Percentiles rank a stretch among this genome's conserved stretches.
These are phyloP conservation scores for slime mould (Dictyostelium discoideum) DNA, from an alignment of 78 protist genomes.

Conservation along the genomic window dicty_2.7 NC_007090.3:83001-83500, in stretches of 20 bases:
- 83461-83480: background rate
- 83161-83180: slow-evolving; percentile 5
- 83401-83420: background rate
- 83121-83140: background rate
- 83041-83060: background rate
- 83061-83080: background rate
- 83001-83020: background rate
- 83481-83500: background rate
- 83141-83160: background rate
- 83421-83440: slow-evolving; percentile 6
- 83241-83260: slow-evolving; percentile 68
- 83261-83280: slow-evolving; percentile 42
- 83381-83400: slow-evolving; percentile 15
- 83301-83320: slow-evolving; percentile 42
- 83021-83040: background rate
- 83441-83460: background rate
- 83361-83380: slow-evolving; percentile 56
- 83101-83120: background rate
- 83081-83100: background rate
- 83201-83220: slow-evolving; percentile 20
- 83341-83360: slow-evolving; percentile 61
- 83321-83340: slow-evolving; percentile 45
- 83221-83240: slow-evolving; percentile 62
- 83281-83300: slow-evolving; percentile 52
- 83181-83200: slow-evolving; percentile 32